Percentiles rank a stretch among this genome's conserved stretches.
Conservation (phyloP, 2,329 filamentous ascomycete species). For the Alternaria dauci region DNA sequence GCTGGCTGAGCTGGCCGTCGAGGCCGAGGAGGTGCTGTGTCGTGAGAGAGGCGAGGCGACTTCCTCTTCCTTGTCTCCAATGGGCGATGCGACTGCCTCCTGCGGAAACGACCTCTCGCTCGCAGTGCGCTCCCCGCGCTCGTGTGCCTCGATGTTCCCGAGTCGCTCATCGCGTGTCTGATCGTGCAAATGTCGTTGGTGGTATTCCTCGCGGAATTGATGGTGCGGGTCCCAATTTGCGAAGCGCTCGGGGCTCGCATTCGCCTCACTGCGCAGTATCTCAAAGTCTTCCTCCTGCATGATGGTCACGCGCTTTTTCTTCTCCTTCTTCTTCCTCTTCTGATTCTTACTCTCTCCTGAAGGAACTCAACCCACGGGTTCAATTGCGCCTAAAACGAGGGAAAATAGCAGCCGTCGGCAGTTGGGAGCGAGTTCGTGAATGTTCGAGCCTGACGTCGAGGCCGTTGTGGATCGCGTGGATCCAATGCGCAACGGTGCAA, state of each 20-base stretch:
- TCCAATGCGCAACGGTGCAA: slow-evolving; percentile 10
- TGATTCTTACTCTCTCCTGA: neutral
- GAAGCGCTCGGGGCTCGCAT: slow-evolving; percentile 39
- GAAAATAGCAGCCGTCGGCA: slow-evolving; percentile 3
- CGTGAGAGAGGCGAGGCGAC: slow-evolving; percentile 34
- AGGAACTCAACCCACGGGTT: neutral
- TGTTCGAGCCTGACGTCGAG: slow-evolving; percentile 17
- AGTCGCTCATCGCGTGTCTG: slow-evolving; percentile 20
- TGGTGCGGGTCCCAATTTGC: slow-evolving; percentile 41
- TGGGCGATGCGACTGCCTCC: slow-evolving; percentile 20
- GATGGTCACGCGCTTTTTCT: slow-evolving; percentile 1
- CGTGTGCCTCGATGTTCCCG: slow-evolving; percentile 13
- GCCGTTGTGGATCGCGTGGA: slow-evolving; percentile 15
- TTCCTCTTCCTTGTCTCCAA: slow-evolving; percentile 26
- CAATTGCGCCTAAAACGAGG: neutral
- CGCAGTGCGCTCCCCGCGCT: slow-evolving; percentile 15
- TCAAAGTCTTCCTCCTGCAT: slow-evolving; percentile 46
- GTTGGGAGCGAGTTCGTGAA: neutral
- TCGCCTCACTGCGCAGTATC: slow-evolving; percentile 39
- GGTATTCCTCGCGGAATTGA: slow-evolving; percentile 39
- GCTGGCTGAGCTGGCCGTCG: slow-evolving; percentile 29
- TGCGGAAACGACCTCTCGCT: slow-evolving; percentile 8
- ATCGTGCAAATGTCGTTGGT: slow-evolving; percentile 30
- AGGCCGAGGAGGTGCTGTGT: slow-evolving; percentile 32
- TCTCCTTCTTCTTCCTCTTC: neutral